Evolutionary conservation across 208 protist genomes (phyloP).

Genomic region (Wallacemonas collosoma): DNA sequence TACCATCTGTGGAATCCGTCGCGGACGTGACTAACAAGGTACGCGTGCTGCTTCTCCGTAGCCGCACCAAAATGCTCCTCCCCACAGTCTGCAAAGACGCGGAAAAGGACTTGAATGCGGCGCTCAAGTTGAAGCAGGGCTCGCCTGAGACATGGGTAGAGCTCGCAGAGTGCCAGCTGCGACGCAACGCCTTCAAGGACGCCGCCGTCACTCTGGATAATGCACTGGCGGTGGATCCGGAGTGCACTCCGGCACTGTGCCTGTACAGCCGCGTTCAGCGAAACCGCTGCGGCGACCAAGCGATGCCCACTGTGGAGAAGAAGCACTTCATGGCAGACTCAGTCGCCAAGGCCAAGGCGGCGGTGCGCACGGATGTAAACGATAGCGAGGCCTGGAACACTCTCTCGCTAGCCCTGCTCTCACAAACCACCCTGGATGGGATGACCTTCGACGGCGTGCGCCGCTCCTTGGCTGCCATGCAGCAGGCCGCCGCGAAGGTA

Average conservation of each 20-base stretch:
- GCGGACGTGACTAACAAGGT: slow-evolving; percentile 49
- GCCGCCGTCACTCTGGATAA: slow-evolving; percentile 76
- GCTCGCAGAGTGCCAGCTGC: slow-evolving; percentile 74
- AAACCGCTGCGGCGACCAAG: slow-evolving; percentile 60
- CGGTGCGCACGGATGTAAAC: slow-evolving; percentile 51
- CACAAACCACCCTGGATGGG: slow-evolving; percentile 52
- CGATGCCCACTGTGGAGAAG: slow-evolving; percentile 46
- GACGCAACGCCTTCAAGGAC: slow-evolving; percentile 76
- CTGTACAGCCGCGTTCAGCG: slow-evolving; percentile 84
- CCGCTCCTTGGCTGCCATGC: slow-evolving; percentile 57
- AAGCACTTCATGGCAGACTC: slow-evolving; percentile 51
- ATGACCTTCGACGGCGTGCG: slow-evolving; percentile 49
- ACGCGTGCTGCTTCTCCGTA: slow-evolving; percentile 65
- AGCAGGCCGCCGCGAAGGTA: slow-evolving; percentile 50
- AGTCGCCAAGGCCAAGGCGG: slow-evolving; percentile 54
- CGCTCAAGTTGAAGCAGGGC: slow-evolving; percentile 63
- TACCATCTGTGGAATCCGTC: slow-evolving; percentile 57
- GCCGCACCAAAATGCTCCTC: slow-evolving; percentile 57
- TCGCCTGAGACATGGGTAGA: slow-evolving; percentile 71
- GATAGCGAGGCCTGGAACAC: slow-evolving; percentile 72
- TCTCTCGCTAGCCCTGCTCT: slow-evolving; percentile 69
- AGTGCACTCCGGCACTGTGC: slow-evolving; percentile 62
- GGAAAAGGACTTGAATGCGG: slow-evolving; percentile 72
- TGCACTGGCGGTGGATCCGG: slow-evolving; percentile 48
- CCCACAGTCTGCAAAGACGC: slow-evolving; percentile 74